These are phyloP conservation scores for Kwoniella pini DNA, from an alignment of 768 basidiomycete species.

Conservation along the genomic window DNA sequence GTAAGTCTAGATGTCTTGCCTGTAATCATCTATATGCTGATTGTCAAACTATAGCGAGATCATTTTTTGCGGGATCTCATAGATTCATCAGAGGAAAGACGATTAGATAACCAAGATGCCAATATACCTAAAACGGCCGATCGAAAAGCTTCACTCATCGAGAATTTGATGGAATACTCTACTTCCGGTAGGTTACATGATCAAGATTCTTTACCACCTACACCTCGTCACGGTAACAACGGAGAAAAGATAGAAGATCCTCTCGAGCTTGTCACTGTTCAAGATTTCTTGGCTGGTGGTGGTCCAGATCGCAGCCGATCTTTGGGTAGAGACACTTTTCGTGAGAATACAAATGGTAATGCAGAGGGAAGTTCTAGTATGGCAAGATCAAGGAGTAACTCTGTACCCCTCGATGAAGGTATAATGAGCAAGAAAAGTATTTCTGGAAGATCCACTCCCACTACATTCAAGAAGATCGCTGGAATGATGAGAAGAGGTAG, in stretches of 20 bases:
- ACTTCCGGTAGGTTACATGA: conserved; percentile 70
- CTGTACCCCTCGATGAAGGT: conserved; percentile 15
- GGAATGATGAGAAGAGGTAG: conserved; percentile 22
- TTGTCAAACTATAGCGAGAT: conserved; percentile 24
- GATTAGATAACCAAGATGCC: conserved; percentile 40
- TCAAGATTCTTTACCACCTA: conserved; percentile 70
- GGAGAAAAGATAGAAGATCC: conserved; percentile 17
- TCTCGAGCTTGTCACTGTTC: conserved; percentile 36
- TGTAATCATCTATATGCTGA: conserved; percentile 1
- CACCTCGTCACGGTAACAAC: conserved; percentile 10
- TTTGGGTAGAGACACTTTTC: background rate
- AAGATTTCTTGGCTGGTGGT: conserved; percentile 29
- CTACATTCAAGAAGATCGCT: conserved; percentile 11
- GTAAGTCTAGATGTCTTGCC: conserved; percentile 21
- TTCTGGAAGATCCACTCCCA: conserved; percentile 4
- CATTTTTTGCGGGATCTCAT: conserved; percentile 34
- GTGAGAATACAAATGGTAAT: background rate
- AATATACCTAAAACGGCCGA: background rate
- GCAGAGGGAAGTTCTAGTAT: background rate
- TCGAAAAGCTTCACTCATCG: conserved; percentile 74
- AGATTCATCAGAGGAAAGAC: conserved; percentile 27
- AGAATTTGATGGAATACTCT: conserved; percentile 70
- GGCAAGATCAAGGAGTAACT: conserved; percentile 12
- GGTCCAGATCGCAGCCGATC: background rate
- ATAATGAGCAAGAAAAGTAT: background rate